phyloP scores from a whole-genome alignment of 2,329 filamentous ascomycete species.

The Cordyceps militaris region DNA sequence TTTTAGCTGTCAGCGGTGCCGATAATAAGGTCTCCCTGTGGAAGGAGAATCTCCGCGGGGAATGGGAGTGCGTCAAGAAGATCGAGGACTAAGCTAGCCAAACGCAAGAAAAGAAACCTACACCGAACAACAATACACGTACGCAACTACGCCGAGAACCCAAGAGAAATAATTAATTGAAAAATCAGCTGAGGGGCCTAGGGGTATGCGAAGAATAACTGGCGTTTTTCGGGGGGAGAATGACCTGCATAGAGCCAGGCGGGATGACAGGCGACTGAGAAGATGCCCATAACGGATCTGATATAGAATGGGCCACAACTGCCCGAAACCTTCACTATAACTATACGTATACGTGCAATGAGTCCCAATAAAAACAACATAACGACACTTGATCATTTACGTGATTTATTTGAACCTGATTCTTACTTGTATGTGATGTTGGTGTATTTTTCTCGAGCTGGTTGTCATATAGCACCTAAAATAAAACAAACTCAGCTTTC shows the following conservation, averaged over 20 bases:
- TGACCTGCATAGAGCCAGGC: not conserved
- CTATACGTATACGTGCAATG: constrained; percentile 12
- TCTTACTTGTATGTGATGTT: no score
- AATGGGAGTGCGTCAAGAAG: constrained; percentile 96
- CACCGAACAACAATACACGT: not conserved
- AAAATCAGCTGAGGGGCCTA: not conserved
- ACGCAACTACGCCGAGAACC: not conserved
- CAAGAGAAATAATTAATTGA: not conserved
- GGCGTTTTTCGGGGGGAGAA: not conserved
- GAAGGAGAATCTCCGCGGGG: constrained; percentile 96
- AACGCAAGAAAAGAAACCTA: not conserved
- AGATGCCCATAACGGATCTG: not conserved
- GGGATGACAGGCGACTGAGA: not conserved
- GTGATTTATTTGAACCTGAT: not conserved
- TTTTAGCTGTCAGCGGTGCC: constrained; percentile 83
- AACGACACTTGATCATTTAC: not conserved
- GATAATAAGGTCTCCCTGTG: constrained; percentile 97
- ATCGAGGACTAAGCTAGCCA: constrained; percentile 66
- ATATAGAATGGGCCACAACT: not conserved
- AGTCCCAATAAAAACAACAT: constrained; percentile 4
- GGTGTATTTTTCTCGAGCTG: no score
- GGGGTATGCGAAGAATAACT: not conserved
- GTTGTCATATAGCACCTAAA: no score
- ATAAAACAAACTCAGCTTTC: no score
- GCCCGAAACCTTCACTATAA: not conserved